Evolutionary conservation across 257 asterid species (phyloP).

Genomic region (Verbascum thapsus): DNA sequence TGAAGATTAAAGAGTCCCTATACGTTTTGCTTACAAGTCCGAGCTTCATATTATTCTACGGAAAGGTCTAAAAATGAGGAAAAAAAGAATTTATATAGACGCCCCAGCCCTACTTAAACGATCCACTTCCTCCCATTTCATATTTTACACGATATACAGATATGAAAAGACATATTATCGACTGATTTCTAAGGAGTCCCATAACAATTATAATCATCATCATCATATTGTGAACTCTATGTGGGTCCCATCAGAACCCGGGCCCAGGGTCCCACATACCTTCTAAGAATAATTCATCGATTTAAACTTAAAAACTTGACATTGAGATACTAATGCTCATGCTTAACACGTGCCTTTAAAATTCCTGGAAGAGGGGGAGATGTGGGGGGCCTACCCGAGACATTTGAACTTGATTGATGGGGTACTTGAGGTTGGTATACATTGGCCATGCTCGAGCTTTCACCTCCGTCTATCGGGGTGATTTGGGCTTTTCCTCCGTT

Average conservation of each 20-base stretch:
- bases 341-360: constrained; percentile 81
- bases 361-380: constrained; percentile 91
- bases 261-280: no score
- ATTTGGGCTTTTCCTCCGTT: constrained; percentile 31
- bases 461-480: constrained; percentile 49
- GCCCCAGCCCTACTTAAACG: no score
- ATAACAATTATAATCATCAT: no score
- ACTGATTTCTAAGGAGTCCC: background rate
- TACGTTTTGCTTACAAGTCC: constrained; percentile 6
- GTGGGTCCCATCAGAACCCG: no score
- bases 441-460: constrained; percentile 63
- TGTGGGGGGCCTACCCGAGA: constrained; percentile 50
- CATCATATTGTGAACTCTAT: no score
- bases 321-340: constrained; percentile 50
- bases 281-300: no score
- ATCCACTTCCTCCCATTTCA: constrained; percentile 34
- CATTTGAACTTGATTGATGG: constrained; percentile 42
- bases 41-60: constrained; percentile 27
- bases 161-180: constrained; percentile 28
- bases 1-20: constrained; percentile 13
- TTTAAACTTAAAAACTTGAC: no score
- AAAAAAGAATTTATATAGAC: constrained; percentile 18
- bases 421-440: constrained; percentile 49
- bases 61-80: constrained; percentile 4
- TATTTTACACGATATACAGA: constrained; percentile 61